These are phyloP conservation scores for Eremothecium sinecaudum DNA, from an alignment of 1,139 yeast species.

Conservation along the genomic window DNA sequence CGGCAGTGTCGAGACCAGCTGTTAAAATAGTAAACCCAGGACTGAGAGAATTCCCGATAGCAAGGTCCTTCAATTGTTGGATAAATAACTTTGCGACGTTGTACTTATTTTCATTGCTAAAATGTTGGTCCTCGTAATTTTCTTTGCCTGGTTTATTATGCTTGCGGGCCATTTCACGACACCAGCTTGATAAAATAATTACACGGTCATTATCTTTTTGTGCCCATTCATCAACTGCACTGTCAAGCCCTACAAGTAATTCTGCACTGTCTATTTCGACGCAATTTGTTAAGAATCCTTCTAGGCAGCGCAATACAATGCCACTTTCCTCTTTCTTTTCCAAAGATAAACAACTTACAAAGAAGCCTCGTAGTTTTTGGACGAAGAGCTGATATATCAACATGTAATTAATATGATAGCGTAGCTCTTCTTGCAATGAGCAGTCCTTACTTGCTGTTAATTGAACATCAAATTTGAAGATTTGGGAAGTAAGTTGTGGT, in stretches of 20 bases:
- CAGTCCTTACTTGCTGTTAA: conserved; percentile 1
- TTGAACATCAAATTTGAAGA: conserved; percentile 6
- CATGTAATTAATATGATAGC: conserved; percentile 5
- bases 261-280: conserved; percentile 10
- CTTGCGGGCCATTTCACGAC: conserved; percentile 5
- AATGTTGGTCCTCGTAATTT: conserved; percentile 4
- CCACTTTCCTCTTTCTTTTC: conserved; percentile 1
- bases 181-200: conserved; percentile 6
- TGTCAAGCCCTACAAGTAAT: conserved; percentile 10
- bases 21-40: conserved; percentile 3
- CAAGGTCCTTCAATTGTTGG: conserved; percentile 9
- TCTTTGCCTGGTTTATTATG: conserved; percentile 1
- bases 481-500: conserved; percentile 6
- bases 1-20: conserved; percentile 3
- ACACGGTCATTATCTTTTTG: conserved; percentile 2
- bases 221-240: conserved; percentile 8
- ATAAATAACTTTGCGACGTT: conserved; percentile 11
- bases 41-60: neutral
- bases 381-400: conserved; percentile 6
- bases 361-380: conserved; percentile 2
- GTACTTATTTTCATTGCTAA: conserved; percentile 8
- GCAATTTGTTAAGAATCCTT: conserved; percentile 11
- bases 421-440: conserved; percentile 1
- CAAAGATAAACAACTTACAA: conserved; percentile 5
- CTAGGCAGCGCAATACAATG: conserved; percentile 8